Evolutionary conservation across 495 filamentous ascomycete genomes (phyloP).

Genomic region (Neurospora sp.): DNA sequence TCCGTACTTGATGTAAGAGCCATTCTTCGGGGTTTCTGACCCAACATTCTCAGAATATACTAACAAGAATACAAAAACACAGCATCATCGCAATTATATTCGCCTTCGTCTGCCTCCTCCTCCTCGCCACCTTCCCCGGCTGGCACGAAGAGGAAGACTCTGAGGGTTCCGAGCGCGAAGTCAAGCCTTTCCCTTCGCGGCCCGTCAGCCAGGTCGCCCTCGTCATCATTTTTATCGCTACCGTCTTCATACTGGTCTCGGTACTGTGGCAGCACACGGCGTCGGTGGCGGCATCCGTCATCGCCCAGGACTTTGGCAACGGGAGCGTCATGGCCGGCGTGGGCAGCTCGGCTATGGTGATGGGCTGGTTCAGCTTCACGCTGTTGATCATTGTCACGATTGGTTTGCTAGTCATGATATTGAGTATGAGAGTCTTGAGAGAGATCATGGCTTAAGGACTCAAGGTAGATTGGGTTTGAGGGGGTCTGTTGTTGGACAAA

Average conservation of each 20-base stretch:
- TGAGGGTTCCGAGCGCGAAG: constrained; percentile 54
- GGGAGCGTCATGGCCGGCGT: constrained; percentile 83
- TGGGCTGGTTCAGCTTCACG: constrained; percentile 95
- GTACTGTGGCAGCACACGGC: constrained; percentile 82
- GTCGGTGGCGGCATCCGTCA: constrained; percentile 83
- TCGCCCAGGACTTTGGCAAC: constrained; percentile 92
- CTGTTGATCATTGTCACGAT: constrained; percentile 89
- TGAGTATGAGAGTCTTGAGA: constrained; percentile 66
- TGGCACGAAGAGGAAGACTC: constrained; percentile 67
- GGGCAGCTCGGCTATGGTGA: constrained; percentile 84
- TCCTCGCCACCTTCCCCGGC: constrained; percentile 72
- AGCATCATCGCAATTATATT: constrained; percentile 77
- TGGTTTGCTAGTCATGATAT: constrained; percentile 87
- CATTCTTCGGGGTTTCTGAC: not conserved
- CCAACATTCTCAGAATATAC: not conserved
- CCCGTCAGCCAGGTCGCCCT: constrained; percentile 66
- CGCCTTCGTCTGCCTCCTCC: constrained; percentile 63
- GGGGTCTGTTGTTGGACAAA: not conserved
- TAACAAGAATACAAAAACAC: not conserved
- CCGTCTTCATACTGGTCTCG: constrained; percentile 68
- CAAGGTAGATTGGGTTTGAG: too few species aligned
- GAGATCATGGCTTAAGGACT: constrained; percentile 33
- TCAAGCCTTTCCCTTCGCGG: constrained; percentile 69
- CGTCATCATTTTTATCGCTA: constrained; percentile 69
- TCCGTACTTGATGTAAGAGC: constrained; percentile 58